A percentile compares a stretch with the other conserved stretches of the same genome.
These are phyloP conservation scores for Macrocystidia cucumis DNA, from an alignment of 1,284 basidiomycete genomes.

Conservation along the genomic window DNA sequence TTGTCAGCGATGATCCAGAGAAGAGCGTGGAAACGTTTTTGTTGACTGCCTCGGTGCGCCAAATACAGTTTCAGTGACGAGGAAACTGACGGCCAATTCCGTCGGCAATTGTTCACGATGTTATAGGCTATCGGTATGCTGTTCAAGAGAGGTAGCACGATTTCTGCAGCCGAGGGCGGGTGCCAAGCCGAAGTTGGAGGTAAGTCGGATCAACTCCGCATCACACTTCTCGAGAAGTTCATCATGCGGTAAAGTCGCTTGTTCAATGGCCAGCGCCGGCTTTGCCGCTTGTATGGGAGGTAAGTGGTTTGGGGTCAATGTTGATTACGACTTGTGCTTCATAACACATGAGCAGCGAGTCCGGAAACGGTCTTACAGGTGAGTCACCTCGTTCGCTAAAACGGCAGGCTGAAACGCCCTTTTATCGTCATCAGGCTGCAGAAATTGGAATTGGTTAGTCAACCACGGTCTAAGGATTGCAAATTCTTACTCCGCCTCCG, in stretches of 20 bases:
- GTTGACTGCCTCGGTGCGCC: conserved; percentile 49
- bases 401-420: background rate
- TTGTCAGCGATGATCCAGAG: conserved; percentile 85
- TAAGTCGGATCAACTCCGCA: conserved; percentile 14
- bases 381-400: conserved; percentile 8
- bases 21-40: conserved; percentile 83
- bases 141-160: conserved; percentile 95
- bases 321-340: too few relatives aligned
- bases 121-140: conserved; percentile 87
- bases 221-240: conserved; percentile 1
- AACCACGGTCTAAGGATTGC: background rate
- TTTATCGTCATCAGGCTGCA: conserved; percentile 55
- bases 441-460: conserved; percentile 85
- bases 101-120: conserved; percentile 6
- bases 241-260: conserved; percentile 55
- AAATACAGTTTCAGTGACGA: too few relatives aligned
- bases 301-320: too few relatives aligned
- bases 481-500: background rate
- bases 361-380: conserved; percentile 77
- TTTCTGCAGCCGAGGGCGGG: conserved; percentile 91
- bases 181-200: conserved; percentile 85
- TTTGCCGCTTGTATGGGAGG: conserved; percentile 93
- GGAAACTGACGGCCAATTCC: too few relatives aligned
- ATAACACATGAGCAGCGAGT: conserved; percentile 36
- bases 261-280: conserved; percentile 88